Evolutionary conservation across 305 asterid genomes (phyloP).

Genomic region (Rubia tinctorum): DNA sequence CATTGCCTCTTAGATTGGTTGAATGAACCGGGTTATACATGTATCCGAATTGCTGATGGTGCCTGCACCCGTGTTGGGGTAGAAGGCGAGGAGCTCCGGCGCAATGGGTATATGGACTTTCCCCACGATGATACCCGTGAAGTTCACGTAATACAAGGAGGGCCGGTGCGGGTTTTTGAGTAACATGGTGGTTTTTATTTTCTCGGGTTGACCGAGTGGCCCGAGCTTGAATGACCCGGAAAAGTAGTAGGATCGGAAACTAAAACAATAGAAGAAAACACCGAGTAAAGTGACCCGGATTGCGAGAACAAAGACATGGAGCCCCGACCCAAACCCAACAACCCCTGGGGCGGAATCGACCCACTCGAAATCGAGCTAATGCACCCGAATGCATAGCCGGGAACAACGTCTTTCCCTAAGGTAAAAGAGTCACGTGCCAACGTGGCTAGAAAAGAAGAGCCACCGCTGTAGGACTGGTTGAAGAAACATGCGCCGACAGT

Average conservation of each 20-base stretch:
- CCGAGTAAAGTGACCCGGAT: slow-evolving; percentile 62
- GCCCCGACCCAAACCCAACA: slow-evolving; percentile 88
- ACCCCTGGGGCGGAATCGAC: slow-evolving; percentile 81
- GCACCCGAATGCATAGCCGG: slow-evolving; percentile 81
- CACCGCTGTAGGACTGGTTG: slow-evolving; percentile 76
- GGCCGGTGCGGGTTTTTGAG: slow-evolving; percentile 82
- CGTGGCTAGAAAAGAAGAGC: slow-evolving; percentile 60
- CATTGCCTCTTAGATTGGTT: slow-evolving; percentile 54
- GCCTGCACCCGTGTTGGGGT: slow-evolving; percentile 75
- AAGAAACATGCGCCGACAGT: slow-evolving; percentile 61
- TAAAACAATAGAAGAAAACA: slow-evolving; percentile 71
- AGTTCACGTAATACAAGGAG: slow-evolving; percentile 76
- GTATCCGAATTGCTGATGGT: slow-evolving; percentile 91
- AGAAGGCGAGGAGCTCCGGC: slow-evolving; percentile 61
- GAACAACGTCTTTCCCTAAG: slow-evolving; percentile 52
- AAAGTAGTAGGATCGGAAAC: slow-evolving; percentile 79
- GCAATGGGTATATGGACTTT: slow-evolving; percentile 51
- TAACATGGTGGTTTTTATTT: slow-evolving; percentile 68
- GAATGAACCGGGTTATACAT: slow-evolving; percentile 80
- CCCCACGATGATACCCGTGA: slow-evolving; percentile 79
- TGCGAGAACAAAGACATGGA: slow-evolving; percentile 73
- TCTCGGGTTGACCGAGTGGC: slow-evolving; percentile 72
- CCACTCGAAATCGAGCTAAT: slow-evolving; percentile 50
- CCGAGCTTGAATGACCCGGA: slow-evolving; percentile 96
- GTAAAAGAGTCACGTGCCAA: slow-evolving; percentile 64